Conservation (phyloP, 768 basidiomycete genomes). For the Fomitopsis serialis region DNA sequence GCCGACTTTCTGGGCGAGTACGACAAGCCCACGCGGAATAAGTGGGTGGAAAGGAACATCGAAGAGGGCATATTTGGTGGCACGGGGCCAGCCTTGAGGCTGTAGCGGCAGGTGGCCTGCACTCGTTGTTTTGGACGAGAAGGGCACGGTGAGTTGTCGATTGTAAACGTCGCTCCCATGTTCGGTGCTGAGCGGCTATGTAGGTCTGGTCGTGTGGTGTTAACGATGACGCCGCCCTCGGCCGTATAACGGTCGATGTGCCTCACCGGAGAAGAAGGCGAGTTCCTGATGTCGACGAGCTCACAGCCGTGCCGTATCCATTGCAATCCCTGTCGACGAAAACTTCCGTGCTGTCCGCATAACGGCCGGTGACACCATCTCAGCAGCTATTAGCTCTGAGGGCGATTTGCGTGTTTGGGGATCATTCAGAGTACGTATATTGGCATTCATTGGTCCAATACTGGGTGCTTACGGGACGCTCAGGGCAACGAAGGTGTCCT, state of each 20-base stretch:
- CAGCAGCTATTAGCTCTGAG: slow-evolving; percentile 72
- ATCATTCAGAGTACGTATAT: slow-evolving; percentile 71
- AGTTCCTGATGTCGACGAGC: slow-evolving; percentile 49
- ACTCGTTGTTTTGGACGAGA: slow-evolving; percentile 87
- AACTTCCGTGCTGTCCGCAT: slow-evolving; percentile 81
- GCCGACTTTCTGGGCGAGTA: slow-evolving; percentile 67
- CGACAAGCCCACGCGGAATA: slow-evolving; percentile 69
- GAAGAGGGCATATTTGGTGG: slow-evolving; percentile 63
- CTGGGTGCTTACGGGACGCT: background rate
- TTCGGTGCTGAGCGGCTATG: background rate
- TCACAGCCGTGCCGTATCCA: slow-evolving; percentile 58
- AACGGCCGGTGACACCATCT: slow-evolving; percentile 84
- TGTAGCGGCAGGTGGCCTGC: slow-evolving; percentile 81
- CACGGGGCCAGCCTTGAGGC: slow-evolving; percentile 75
- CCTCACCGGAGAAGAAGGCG: slow-evolving; percentile 55
- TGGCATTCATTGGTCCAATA: background rate
- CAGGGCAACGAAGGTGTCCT: slow-evolving; percentile 76
- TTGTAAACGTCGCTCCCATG: background rate
- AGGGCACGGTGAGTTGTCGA: slow-evolving; percentile 65
- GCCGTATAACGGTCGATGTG: slow-evolving; percentile 63
- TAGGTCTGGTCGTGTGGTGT: slow-evolving; percentile 84
- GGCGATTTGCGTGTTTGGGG: slow-evolving; percentile 88
- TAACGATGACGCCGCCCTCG: slow-evolving; percentile 87
- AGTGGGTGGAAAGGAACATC: slow-evolving; percentile 74
- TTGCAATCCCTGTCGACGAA: slow-evolving; percentile 68